Evolutionary conservation across 1,139 yeast genomes (phyloP).

Genomic region (Arxiozyma bovina): DNA sequence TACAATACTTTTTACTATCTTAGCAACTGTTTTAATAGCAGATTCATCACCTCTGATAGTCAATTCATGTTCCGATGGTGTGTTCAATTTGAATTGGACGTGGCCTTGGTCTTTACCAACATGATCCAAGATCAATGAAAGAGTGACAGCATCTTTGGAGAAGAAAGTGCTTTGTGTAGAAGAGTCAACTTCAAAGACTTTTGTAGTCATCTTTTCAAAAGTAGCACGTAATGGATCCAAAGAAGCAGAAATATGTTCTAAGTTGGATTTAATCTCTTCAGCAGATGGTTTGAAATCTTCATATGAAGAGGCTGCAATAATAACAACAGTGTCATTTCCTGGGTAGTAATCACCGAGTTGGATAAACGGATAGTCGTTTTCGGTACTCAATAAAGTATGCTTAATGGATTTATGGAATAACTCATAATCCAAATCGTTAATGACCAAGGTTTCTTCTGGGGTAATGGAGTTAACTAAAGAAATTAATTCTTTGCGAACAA

Average conservation of each 20-base stretch:
- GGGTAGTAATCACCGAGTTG: constrained; percentile 40
- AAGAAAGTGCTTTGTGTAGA: constrained; percentile 51
- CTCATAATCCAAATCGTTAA: constrained; percentile 64
- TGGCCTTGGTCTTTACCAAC: constrained; percentile 40
- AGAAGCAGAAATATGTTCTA: constrained; percentile 42
- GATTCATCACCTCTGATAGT: constrained; percentile 30
- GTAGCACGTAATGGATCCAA: constrained; percentile 51
- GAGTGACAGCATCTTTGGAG: constrained; percentile 26
- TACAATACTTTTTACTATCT: constrained; percentile 21
- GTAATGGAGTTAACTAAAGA: constrained; percentile 61
- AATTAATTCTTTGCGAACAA: constrained; percentile 62
- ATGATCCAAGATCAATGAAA: constrained; percentile 33
- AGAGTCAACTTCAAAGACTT: constrained; percentile 43
- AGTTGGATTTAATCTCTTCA: constrained; percentile 39
- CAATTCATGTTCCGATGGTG: constrained; percentile 24
- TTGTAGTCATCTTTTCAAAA: constrained; percentile 47
- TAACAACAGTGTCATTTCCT: constrained; percentile 35
- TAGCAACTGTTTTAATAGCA: constrained; percentile 23
- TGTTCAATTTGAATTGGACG: constrained; percentile 33
- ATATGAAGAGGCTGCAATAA: constrained; percentile 40
- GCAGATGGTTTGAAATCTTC: constrained; percentile 47
- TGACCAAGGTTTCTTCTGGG: constrained; percentile 53
- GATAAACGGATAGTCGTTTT: constrained; percentile 46
- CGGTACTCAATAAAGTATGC: constrained; percentile 40
- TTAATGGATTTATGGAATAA: constrained; percentile 43